Conservation (phyloP, 2,329 filamentous ascomycete genomes). For the Lachnellula cervina region DNA sequence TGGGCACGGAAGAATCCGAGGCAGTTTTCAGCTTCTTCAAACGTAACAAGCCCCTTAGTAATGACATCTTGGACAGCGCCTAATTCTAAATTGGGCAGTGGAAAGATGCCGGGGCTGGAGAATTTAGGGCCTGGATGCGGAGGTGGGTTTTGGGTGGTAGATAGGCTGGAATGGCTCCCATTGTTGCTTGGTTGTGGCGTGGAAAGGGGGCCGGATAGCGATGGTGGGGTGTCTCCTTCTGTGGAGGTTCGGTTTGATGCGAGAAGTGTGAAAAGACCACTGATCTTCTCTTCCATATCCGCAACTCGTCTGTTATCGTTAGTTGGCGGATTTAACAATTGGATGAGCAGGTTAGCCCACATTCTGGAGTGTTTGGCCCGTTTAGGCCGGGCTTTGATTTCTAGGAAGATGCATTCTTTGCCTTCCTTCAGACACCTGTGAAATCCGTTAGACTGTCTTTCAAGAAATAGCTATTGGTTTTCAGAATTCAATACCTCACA, state of each 20-base stretch:
- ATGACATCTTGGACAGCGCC: slow-evolving; percentile 30
- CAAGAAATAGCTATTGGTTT: not conserved
- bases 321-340: not conserved
- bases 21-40: slow-evolving; percentile 16
- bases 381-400: slow-evolving; percentile 44
- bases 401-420: slow-evolving; percentile 40
- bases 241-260: slow-evolving; percentile 11
- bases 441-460: slow-evolving; percentile 39
- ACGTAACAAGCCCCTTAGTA: slow-evolving; percentile 10
- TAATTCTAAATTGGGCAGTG: slow-evolving; percentile 45
- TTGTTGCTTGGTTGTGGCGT: not conserved
- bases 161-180: not conserved
- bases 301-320: slow-evolving; percentile 28
- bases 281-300: slow-evolving; percentile 32
- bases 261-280: slow-evolving; percentile 19
- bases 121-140: not conserved
- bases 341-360: slow-evolving; percentile 32
- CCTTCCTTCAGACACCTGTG: slow-evolving; percentile 14
- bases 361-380: slow-evolving; percentile 40
- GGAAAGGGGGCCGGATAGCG: not conserved
- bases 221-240: slow-evolving; percentile 5
- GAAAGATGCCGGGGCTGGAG: slow-evolving; percentile 31
- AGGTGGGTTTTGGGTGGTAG: not conserved
- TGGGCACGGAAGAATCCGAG: slow-evolving; percentile 11
- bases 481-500: slow-evolving; percentile 39